These are phyloP conservation scores for Schizopora paradoxa DNA, from an alignment of 1,284 basidiomycete species.

Conservation along the genomic window DNA sequence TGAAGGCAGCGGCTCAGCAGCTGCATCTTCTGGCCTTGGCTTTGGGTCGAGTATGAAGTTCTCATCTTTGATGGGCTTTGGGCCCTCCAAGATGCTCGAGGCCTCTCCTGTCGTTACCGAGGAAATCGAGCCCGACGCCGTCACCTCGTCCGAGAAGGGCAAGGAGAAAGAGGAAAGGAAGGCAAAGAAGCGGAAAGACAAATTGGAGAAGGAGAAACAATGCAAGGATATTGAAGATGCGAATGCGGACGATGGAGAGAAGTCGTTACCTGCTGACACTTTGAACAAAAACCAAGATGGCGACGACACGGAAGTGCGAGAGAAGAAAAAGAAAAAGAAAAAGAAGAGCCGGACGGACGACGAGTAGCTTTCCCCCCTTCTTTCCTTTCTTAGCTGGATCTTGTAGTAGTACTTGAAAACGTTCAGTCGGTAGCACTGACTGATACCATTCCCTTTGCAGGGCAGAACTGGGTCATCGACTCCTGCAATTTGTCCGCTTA, in stretches of 20 bases:
- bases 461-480: too few relatives aligned
- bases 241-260: neutral
- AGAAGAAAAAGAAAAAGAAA: slow-evolving; percentile 6
- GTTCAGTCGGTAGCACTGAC: too few relatives aligned
- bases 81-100: neutral
- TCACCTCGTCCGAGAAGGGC: too few relatives aligned
- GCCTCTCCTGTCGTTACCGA: neutral
- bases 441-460: too few relatives aligned
- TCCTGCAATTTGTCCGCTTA: too few relatives aligned
- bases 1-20: too few relatives aligned
- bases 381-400: too few relatives aligned
- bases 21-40: slow-evolving; percentile 2
- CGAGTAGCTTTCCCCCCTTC: too few relatives aligned
- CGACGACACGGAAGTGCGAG: neutral
- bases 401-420: too few relatives aligned
- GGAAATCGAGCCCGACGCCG: neutral
- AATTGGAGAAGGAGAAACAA: neutral
- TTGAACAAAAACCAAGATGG: too few relatives aligned
- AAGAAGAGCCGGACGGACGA: too few relatives aligned
- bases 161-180: slow-evolving; percentile 5
- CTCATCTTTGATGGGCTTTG: slow-evolving; percentile 11
- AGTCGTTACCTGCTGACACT: too few relatives aligned
- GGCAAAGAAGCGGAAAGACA: slow-evolving; percentile 5
- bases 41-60: slow-evolving; percentile 5
- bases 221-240: neutral